Percentiles rank a stretch among this genome's conserved stretches.
These are phyloP conservation scores for Gaultheria prostrata DNA, from an alignment of 148 eudicot species.

Conservation along the genomic window DNA sequence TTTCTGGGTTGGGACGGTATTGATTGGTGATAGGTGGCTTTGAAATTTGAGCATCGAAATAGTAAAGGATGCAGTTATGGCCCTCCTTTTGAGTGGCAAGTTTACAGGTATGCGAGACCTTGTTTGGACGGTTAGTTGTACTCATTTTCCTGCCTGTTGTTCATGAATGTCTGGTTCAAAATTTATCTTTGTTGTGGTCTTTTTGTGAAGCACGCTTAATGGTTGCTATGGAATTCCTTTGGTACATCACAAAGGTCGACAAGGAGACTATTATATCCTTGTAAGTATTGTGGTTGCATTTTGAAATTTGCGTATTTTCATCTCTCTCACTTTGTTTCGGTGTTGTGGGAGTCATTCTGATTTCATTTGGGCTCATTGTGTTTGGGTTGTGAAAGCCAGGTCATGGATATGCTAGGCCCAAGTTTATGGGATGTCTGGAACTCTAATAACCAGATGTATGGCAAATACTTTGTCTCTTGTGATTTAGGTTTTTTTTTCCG, in stretches of 20 bases:
- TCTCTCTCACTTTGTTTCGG: not conserved
- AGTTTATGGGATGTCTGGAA: constrained; percentile 47
- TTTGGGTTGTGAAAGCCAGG: constrained; percentile 21
- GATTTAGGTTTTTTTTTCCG: not conserved
- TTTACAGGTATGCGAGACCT: constrained; percentile 32
- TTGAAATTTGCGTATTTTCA: not conserved
- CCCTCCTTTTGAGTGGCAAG: constrained; percentile 55
- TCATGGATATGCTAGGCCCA: constrained; percentile 44
- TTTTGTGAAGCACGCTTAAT: constrained; percentile 54
- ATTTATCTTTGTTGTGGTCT: not conserved
- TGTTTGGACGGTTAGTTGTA: not conserved
- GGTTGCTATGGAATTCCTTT: constrained; percentile 78
- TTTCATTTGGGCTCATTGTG: not conserved
- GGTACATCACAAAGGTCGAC: constrained; percentile 77
- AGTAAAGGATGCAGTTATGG: constrained; percentile 52
- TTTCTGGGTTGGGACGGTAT: not conserved
- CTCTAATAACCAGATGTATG: constrained; percentile 37
- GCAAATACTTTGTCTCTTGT: not conserved
- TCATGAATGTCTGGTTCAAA: not conserved
- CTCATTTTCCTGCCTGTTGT: constrained; percentile 5
- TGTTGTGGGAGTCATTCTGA: not conserved
- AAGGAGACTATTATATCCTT: constrained; percentile 70
- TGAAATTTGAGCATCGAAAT: constrained; percentile 46
- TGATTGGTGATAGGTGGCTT: constrained; percentile 32
- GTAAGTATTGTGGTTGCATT: constrained; percentile 17